Evolutionary conservation across 768 basidiomycete species (phyloP), one percentile per base, ranked within the genome.

Genomic region (Chalciporus chontae): DNA sequence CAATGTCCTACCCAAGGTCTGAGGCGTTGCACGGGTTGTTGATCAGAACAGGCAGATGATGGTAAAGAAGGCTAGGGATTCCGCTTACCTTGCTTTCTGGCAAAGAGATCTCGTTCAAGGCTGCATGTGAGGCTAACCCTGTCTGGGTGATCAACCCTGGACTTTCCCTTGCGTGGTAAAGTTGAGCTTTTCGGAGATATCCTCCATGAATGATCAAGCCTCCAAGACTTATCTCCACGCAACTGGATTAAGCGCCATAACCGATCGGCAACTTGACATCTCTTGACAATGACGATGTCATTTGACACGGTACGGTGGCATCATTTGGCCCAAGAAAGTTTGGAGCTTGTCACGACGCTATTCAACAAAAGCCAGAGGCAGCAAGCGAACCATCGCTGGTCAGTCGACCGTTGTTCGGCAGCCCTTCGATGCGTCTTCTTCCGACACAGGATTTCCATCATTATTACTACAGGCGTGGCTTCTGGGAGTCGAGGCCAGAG

Each of bases 111-210:
- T 27, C 29, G 34, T 51, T 48, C 47, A 43, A 52, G 49, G 37
- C 17, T 6, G 26, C 32, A 19, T 31, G 40, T 17, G n/a, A 13
- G 29, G 10, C 10, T 4, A 21, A 38, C 40, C 37, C 24, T 4
- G 24, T 27, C 4, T 21, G 21, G 2, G 21, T 11, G 27, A 29
- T 8, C 27, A 24, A 36, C 2, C n/a, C n/a, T n/a, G n/a, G n/a
- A n/a, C n/a, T n/a, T n/a, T n/a, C n/a, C n/a, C 50, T 52, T 52
- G 43, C 47, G 50, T 63, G 55, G 43, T 52, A 43, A 58, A 59
- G 50, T 45, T 40, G 41, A 51, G 3, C 48, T 31, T 44, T 17
- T 48, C 43, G 41, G 19, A 19, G 34, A 44, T 47, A 14, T 11
- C 10, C 10, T 31, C 9, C 9, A 4, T 31, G 31, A 11, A 31